These are phyloP conservation scores for Closterium sp. DNA, from an alignment of 139 green algal species.

Conservation along the genomic window DNA sequence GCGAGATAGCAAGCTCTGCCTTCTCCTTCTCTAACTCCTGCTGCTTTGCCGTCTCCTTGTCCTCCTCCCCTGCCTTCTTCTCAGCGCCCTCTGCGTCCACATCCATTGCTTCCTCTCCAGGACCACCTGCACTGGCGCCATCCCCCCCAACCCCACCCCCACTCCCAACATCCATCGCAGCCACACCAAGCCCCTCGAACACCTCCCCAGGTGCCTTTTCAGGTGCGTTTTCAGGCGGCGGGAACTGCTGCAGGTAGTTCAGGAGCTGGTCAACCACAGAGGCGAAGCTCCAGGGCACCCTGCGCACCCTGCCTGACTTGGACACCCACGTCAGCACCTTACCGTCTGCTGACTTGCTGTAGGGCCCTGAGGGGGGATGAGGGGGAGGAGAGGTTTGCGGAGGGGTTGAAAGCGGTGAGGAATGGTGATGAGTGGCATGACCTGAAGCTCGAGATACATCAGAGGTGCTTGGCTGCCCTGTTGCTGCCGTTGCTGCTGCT, in stretches of 20 bases:
- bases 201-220: slow-evolving; percentile 17
- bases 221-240: neutral
- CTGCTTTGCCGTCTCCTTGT: neutral
- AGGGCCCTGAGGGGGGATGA: neutral
- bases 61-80: neutral
- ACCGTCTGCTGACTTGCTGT: neutral
- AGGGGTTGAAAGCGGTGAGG: neutral
- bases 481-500: slow-evolving; percentile 7
- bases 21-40: neutral
- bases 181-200: neutral
- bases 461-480: neutral
- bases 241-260: neutral
- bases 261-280: slow-evolving; percentile 74
- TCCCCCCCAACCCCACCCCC: neutral
- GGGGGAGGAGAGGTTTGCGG: neutral
- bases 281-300: slow-evolving; percentile 37
- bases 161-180: slow-evolving; percentile 4
- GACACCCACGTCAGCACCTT: neutral
- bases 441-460: neutral
- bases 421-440: neutral
- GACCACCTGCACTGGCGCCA: neutral
- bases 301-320: slow-evolving; percentile 1
- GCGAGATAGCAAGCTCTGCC: slow-evolving; percentile 48
- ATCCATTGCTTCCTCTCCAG: slow-evolving; percentile 32
- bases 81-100: slow-evolving; percentile 16